Conservation (phyloP, 2,329 filamentous ascomycete species). For the Aspergillus tubingensis region DNA sequence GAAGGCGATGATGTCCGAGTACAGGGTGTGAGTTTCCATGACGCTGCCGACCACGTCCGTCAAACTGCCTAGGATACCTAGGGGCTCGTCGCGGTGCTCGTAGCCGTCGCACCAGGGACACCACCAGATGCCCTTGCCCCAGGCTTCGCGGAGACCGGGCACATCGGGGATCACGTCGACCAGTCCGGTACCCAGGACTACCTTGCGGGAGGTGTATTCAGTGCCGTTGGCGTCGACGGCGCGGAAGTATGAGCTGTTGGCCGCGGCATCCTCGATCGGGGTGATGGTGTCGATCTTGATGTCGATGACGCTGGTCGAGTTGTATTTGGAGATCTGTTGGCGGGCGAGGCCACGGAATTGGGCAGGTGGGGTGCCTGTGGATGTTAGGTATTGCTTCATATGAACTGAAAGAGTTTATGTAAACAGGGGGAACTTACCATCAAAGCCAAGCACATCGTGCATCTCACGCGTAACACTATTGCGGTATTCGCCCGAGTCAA, state of each 20-base stretch:
- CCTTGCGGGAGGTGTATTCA: constrained; percentile 52
- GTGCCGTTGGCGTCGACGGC: constrained; percentile 41
- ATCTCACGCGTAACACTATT: constrained; percentile 60
- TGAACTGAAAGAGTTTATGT: constrained; percentile 4
- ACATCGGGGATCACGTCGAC: constrained; percentile 57
- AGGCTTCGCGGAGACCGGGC: constrained; percentile 57
- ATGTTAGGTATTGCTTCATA: neutral
- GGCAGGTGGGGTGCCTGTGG: constrained; percentile 54
- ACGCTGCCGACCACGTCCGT: constrained; percentile 49
- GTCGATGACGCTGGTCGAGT: constrained; percentile 54
- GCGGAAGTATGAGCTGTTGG: constrained; percentile 51
- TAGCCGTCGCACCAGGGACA: constrained; percentile 67
- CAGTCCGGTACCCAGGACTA: constrained; percentile 61
- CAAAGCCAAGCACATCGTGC: constrained; percentile 63
- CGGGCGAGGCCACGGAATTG: constrained; percentile 59
- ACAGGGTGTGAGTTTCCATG: constrained; percentile 57
- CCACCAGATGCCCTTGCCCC: constrained; percentile 63
- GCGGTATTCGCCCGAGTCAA: constrained; percentile 62
- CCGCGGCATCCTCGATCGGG: constrained; percentile 17
- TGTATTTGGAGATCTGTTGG: constrained; percentile 54
- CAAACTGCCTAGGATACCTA: constrained; percentile 56
- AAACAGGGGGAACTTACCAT: constrained; percentile 45
- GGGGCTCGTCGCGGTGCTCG: constrained; percentile 60
- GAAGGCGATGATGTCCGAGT: constrained; percentile 58
- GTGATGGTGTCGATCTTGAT: constrained; percentile 51